Percentiles rank a stretch among this genome's conserved stretches.
phyloP scores from a whole-genome alignment of 2,329 filamentous ascomycete species.

The Trichoderma lentiforme region DNA sequence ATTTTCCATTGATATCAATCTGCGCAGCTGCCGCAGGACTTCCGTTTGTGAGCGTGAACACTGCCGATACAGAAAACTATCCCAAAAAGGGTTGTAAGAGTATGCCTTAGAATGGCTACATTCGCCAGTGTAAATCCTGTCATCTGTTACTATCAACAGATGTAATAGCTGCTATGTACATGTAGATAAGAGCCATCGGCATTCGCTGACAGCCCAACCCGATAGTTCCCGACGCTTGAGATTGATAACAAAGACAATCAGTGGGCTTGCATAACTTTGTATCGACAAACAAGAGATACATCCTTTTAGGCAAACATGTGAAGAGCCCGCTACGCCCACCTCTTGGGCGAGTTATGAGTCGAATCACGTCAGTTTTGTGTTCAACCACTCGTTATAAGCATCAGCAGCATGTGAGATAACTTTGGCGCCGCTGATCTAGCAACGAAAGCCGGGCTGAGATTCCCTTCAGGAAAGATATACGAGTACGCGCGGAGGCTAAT shows the following conservation, averaged over 20 bases:
- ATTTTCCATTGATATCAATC: background rate
- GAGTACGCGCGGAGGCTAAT: background rate
- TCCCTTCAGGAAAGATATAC: background rate
- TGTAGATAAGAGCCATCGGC: background rate
- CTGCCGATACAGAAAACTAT: background rate
- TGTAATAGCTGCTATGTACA: background rate
- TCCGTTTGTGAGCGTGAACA: background rate
- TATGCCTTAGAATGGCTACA: background rate
- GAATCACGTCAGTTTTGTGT: constrained; percentile 1
- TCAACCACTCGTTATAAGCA: background rate
- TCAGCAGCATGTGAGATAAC: constrained; percentile 11
- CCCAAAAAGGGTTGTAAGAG: background rate
- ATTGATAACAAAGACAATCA: background rate
- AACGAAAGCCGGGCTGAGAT: background rate
- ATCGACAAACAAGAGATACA: background rate
- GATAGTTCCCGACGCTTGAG: background rate
- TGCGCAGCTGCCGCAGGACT: background rate
- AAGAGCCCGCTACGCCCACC: background rate
- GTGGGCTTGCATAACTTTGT: background rate
- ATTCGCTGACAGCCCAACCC: background rate
- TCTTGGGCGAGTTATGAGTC: background rate
- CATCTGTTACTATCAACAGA: background rate
- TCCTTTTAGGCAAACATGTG: background rate
- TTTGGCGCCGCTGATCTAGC: constrained; percentile 1
- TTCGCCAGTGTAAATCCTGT: background rate